Base-by-base conservation (phyloP, 2,329 filamentous ascomycete genomes). In the Exophiala oligosperma region DNA sequence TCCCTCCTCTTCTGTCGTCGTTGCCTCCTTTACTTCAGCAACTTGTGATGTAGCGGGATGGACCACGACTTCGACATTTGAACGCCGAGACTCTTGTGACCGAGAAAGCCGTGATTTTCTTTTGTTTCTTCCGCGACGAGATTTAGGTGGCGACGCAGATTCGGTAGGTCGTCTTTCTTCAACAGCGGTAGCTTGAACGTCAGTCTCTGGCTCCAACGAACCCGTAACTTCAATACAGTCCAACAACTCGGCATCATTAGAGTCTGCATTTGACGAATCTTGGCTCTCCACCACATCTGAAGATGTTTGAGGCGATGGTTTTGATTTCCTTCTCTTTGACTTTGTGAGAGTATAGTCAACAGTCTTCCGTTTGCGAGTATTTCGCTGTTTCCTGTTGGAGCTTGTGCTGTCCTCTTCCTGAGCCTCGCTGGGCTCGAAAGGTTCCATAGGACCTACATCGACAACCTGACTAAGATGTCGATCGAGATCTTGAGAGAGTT, bases 401-500 rank as follows among this genome's bases (percentile, higher is more conserved):
- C 14, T 26, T 29, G 40, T 21, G 29, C 21, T 32, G 14, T 44
- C 44, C 21, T 32, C 49, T 5, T 47, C 29, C 17, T 55, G 24
- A 24, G 44, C 21, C 26, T 24, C 7, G 21, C 11, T 17, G 17
- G 26, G 32, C 24, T 35, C 44, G 3, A 9, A 24, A 11, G 32
- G 37, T 12, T 48, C 29, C 4, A 17, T n/a, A 17, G 2, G 21
- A 26, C 44, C 43, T 44, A n/a, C 47, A 9, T 49, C 48, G 12
- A 44, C 46, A 23, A 47, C 50, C 49, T 59, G 48, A 46, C 52
- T 55, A 11, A 63, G 14, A 28, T 63, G 58, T 43, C 57, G 58
- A 21, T 74, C 74, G 43, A 78, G 65, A 59, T 78, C 76, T 59
- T 77, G 73, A 53, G 73, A 74, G 4, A 79, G 66, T 60, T 79